Conservation (phyloP, 345 rosid species). For the Eucalyptus viminalis region DNA sequence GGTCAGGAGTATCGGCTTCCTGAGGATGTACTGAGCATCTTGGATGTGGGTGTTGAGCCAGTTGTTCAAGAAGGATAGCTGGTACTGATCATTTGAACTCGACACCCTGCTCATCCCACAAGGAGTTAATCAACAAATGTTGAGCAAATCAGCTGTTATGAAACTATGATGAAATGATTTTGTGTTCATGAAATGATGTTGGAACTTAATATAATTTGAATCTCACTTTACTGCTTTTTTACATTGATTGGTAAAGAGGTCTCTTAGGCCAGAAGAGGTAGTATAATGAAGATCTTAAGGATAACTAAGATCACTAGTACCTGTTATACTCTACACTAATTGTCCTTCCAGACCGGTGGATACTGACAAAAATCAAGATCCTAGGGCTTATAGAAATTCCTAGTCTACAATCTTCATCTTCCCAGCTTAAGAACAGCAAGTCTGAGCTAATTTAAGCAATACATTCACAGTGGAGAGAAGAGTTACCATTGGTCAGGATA, state of each 20-base stretch:
- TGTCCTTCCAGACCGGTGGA: not conserved
- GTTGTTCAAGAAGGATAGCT: slow-evolving; percentile 53
- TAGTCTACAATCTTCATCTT: not conserved
- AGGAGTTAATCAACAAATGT: not conserved
- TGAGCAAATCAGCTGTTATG: not conserved
- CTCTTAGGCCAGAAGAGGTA: not conserved
- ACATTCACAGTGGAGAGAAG: not conserved
- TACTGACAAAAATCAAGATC: not conserved
- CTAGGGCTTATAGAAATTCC: not conserved
- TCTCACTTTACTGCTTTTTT: not conserved
- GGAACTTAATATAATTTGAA: not conserved
- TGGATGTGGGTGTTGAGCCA: slow-evolving; percentile 72
- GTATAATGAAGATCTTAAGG: not conserved
- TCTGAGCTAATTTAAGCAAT: not conserved
- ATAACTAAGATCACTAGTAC: not conserved
- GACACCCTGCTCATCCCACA: slow-evolving; percentile 36
- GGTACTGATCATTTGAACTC: slow-evolving; percentile 29
- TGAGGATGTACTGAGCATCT: slow-evolving; percentile 64
- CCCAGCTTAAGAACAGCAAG: not conserved
- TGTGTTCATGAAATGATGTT: not conserved
- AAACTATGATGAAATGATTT: not conserved
- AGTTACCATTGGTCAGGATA: slow-evolving; percentile 94
- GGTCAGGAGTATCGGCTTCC: slow-evolving; percentile 59
- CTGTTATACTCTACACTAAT: not conserved
- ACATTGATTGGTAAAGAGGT: not conserved